Conservation (phyloP, 768 basidiomycete species). For the Phlebiopsis gigantea region DNA sequence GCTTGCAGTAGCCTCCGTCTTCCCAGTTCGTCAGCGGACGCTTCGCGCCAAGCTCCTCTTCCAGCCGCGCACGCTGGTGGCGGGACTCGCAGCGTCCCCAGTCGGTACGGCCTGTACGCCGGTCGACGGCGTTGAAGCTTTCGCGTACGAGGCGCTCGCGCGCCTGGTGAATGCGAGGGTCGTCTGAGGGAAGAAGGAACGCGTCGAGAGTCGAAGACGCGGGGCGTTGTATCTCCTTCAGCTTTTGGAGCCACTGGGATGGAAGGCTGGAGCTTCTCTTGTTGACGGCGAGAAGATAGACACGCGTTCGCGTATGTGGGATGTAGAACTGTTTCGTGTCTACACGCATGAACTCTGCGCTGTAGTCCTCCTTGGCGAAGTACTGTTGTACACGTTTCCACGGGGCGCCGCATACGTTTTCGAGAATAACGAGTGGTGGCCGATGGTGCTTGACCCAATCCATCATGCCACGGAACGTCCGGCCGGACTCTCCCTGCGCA, state of each 20-base stretch:
- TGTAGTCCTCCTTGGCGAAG: constrained; percentile 73
- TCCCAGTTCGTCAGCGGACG: constrained; percentile 92
- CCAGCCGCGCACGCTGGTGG: constrained; percentile 81
- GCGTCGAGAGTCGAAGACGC: constrained; percentile 89
- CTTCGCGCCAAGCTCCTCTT: constrained; percentile 76
- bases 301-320: constrained; percentile 90
- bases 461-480: constrained; percentile 94
- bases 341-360: constrained; percentile 61
- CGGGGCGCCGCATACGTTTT: constrained; percentile 91
- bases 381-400: constrained; percentile 75
- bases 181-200: constrained; percentile 87
- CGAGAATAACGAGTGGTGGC: constrained; percentile 88
- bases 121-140: constrained; percentile 55
- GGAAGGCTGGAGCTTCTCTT: constrained; percentile 56
- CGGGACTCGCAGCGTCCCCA: constrained; percentile 93
- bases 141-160: constrained; percentile 78
- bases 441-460: constrained; percentile 83
- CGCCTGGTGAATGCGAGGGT: constrained; percentile 86
- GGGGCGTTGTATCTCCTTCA: constrained; percentile 68
- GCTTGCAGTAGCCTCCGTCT: constrained; percentile 84
- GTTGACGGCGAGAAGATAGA: constrained; percentile 79
- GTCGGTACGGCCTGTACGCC: constrained; percentile 71
- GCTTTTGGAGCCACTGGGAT: constrained; percentile 58
- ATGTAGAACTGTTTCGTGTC: constrained; percentile 92
- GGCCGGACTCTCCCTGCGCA: constrained; percentile 86